A percentile compares a stretch with the other conserved stretches of the same genome.
Conservation (phyloP, 78 protist species). For the Ministeria vibrans region DNA sequence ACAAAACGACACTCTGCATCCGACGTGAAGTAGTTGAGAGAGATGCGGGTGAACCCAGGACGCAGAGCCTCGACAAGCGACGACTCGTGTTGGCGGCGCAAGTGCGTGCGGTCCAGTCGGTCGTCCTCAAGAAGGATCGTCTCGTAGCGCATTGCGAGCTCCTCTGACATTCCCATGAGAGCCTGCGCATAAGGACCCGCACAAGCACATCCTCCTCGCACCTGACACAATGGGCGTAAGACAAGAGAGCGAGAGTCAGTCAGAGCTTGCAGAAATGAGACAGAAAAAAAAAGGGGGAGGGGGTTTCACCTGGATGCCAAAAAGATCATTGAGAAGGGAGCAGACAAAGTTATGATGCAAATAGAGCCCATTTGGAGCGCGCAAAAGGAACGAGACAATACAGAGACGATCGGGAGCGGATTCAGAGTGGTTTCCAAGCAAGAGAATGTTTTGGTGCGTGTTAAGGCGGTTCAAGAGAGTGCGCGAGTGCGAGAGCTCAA, state of each 20-base stretch:
- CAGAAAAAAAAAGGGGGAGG: too few relatives aligned
- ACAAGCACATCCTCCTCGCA: constrained; percentile 84
- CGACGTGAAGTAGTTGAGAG: constrained; percentile 16
- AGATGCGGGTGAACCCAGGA: constrained; percentile 49
- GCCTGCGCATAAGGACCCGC: constrained; percentile 84
- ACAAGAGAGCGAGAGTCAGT: too few relatives aligned
- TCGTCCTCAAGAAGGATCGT: constrained; percentile 15
- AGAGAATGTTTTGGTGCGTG: not conserved
- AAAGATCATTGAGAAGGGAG: constrained; percentile 84
- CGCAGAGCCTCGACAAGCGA: constrained; percentile 14
- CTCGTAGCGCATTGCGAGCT: not conserved
- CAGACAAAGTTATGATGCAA: constrained; percentile 79
- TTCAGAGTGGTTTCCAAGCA: not conserved
- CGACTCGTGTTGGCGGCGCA: not conserved
- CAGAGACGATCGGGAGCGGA: constrained; percentile 25
- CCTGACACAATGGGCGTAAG: too few relatives aligned
- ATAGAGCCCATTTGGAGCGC: not conserved
- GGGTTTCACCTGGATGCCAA: too few relatives aligned
- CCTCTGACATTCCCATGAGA: constrained; percentile 58
- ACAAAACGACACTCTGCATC: constrained; percentile 27
- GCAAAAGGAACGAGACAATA: constrained; percentile 29
- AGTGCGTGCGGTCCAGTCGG: not conserved
- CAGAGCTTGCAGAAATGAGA: too few relatives aligned
- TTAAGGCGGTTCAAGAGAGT: not conserved
- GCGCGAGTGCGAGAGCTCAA: not conserved